Percentiles rank a stretch among this genome's conserved stretches.
phyloP scores from a whole-genome alignment of 805 yeast genomes.

The Spathaspora arborariae region DNA sequence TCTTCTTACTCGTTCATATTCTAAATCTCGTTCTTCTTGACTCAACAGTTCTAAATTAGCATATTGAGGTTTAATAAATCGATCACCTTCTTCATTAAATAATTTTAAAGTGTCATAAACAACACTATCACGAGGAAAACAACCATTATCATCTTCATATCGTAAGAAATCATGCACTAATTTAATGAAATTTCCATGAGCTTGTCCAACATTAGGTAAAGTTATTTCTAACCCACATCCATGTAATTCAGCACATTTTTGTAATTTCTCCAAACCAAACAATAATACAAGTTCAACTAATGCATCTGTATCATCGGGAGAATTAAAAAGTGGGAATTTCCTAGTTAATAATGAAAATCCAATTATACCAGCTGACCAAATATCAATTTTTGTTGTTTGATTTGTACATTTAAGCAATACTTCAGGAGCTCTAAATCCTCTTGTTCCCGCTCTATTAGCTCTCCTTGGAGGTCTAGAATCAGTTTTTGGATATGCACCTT shows the following conservation, averaged over 20 bases:
- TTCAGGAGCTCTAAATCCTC: conserved; percentile 95
- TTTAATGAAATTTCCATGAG: conserved; percentile 31
- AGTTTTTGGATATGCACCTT: conserved; percentile 71
- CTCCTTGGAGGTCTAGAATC: conserved; percentile 86
- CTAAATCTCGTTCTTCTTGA: conserved; percentile 10
- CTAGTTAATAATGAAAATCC: conserved; percentile 72
- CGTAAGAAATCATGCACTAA: conserved; percentile 24
- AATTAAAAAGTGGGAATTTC: conserved; percentile 90
- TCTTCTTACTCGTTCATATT: conserved; percentile 13
- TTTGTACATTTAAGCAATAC: conserved; percentile 82
- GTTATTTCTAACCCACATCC: conserved; percentile 77
- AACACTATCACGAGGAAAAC: conserved; percentile 70
- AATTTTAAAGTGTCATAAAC: conserved; percentile 59
- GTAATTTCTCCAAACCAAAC: conserved; percentile 72
- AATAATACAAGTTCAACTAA: conserved; percentile 76
- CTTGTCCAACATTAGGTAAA: conserved; percentile 14
- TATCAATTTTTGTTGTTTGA: conserved; percentile 77
- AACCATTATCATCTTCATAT: conserved; percentile 50
- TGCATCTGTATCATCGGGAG: conserved; percentile 92
- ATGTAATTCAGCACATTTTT: conserved; percentile 76
- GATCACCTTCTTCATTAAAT: conserved; percentile 39
- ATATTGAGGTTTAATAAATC: conserved; percentile 22
- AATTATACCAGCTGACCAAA: conserved; percentile 92
- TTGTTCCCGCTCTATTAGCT: conserved; percentile 95
- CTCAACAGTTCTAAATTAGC: conserved; percentile 1